Evolutionary conservation across 257 asterid species (phyloP).

Genomic region (Solanum sejunctum): DNA sequence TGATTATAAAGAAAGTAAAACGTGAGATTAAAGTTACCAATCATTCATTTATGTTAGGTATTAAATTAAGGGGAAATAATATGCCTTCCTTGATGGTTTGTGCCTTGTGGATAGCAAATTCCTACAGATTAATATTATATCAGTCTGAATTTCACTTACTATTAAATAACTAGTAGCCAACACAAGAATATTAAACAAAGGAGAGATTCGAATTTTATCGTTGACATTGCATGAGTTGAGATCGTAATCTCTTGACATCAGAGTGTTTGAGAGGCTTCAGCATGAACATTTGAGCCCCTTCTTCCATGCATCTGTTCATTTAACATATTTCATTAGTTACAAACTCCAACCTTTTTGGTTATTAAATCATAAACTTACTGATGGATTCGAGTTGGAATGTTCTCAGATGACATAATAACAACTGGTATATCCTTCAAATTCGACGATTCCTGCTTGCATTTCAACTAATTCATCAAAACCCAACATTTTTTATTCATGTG

Average conservation of each 20-base stretch:
- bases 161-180: neutral
- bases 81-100: too few relatives aligned
- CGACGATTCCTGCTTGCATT: constrained; percentile 39
- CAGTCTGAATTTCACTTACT: too few relatives aligned
- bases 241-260: constrained; percentile 38
- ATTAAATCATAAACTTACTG: constrained; percentile 12
- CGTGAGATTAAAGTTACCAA: too few relatives aligned
- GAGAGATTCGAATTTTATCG: neutral
- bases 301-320: constrained; percentile 37
- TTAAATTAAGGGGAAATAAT: too few relatives aligned
- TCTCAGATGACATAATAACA: constrained; percentile 57
- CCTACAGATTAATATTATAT: too few relatives aligned
- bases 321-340: neutral
- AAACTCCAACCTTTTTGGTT: neutral
- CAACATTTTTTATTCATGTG: neutral
- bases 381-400: constrained; percentile 48
- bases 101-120: too few relatives aligned
- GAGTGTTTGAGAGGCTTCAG: constrained; percentile 54
- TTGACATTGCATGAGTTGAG: constrained; percentile 27
- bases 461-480: neutral
- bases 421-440: constrained; percentile 52
- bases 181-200: neutral
- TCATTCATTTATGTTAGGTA: too few relatives aligned
- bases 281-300: constrained; percentile 69
- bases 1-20: too few relatives aligned